phyloP scores from a whole-genome alignment of 2,329 filamentous ascomycete species.

The Cladobotryum mycophilum region DNA sequence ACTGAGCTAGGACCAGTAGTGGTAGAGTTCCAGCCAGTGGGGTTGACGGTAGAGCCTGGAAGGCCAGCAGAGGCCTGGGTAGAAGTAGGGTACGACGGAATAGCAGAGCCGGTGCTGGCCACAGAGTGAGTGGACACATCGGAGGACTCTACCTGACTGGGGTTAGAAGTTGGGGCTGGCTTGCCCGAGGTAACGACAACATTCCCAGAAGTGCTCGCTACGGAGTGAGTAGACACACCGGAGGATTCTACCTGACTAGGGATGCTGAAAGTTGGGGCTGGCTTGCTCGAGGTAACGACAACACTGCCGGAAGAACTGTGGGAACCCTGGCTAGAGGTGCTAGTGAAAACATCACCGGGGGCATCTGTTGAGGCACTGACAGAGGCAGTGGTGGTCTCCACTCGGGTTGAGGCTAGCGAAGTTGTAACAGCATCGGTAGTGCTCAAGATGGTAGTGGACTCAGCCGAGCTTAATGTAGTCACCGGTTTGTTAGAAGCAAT shows the following conservation, averaged over 20 bases:
- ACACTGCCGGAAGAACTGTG: background rate
- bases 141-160: no score
- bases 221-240: no score
- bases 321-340: background rate
- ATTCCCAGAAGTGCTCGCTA: background rate
- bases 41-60: background rate
- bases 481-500: background rate
- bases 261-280: no score
- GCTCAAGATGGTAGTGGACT: conserved; percentile 7
- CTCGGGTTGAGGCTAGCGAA: background rate
- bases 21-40: background rate
- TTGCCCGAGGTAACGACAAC: no score
- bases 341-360: background rate
- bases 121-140: no score
- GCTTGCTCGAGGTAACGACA: no score
- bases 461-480: background rate
- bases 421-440: background rate
- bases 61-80: conserved; percentile 1
- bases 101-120: no score
- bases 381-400: background rate
- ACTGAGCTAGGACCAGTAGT: background rate
- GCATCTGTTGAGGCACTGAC: no score
- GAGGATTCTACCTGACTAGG: no score
- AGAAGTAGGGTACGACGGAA: conserved; percentile 13
- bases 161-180: no score